phyloP scores from a whole-genome alignment of 1,284 basidiomycete species.

The Flammula alnicola region DNA sequence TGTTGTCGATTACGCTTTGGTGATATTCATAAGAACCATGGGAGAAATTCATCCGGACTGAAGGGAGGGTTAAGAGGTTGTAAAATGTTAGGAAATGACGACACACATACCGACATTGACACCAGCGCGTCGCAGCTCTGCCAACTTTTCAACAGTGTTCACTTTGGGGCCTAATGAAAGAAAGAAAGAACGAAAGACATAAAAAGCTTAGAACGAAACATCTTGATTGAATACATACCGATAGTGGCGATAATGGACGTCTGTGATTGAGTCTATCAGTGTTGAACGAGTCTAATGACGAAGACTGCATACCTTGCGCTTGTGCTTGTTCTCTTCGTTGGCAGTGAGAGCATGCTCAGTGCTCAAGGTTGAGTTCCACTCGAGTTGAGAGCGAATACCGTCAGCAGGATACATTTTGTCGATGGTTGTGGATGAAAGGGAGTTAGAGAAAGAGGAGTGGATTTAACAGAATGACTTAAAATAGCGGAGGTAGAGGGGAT shows the following conservation, averaged over 20 bases:
- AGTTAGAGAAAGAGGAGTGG: constrained; percentile 7
- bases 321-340: constrained; percentile 79
- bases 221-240: constrained; percentile 56
- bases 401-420: constrained; percentile 53
- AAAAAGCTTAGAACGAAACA: too few species aligned
- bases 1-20: constrained; percentile 97
- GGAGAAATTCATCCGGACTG: constrained; percentile 98
- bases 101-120: constrained; percentile 90
- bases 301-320: constrained; percentile 77
- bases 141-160: constrained; percentile 87
- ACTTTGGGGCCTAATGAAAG: constrained; percentile 79
- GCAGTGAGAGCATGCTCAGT: constrained; percentile 71
- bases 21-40: constrained; percentile 97
- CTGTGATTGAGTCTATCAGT: constrained; percentile 45
- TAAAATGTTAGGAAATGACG: constrained; percentile 9
- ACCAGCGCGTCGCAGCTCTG: constrained; percentile 83
- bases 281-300: constrained; percentile 16
- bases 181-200: constrained; percentile 1
- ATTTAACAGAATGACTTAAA: constrained; percentile 11
- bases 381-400: constrained; percentile 80
- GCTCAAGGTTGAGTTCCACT: constrained; percentile 87
- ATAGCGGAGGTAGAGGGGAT: constrained; percentile 29
- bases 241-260: constrained; percentile 97
- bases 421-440: constrained; percentile 24
- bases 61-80: constrained; percentile 9